phyloP scores from a whole-genome alignment of 208 protist species.

The Wallacemonas rigidus region DNA sequence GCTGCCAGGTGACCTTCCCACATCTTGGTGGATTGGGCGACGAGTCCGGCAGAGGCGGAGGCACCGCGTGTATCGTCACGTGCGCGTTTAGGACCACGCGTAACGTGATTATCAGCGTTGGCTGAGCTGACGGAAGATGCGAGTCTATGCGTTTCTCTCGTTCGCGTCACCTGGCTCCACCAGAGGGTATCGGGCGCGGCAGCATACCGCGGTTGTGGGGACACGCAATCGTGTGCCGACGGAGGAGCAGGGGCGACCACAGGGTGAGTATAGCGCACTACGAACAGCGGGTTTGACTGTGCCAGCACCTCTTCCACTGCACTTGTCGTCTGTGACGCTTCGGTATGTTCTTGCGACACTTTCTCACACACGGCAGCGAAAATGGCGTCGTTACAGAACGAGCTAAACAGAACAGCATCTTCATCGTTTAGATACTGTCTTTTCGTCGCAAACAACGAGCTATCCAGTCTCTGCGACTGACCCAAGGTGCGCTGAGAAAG shows the following conservation, averaged over 20 bases:
- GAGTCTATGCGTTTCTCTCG: constrained; percentile 2
- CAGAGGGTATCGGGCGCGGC: background rate
- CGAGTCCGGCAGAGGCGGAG: constrained; percentile 45
- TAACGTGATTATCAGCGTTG: background rate
- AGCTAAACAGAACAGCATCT: constrained; percentile 49
- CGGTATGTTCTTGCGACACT: background rate
- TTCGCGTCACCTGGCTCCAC: constrained; percentile 1
- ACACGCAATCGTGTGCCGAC: background rate
- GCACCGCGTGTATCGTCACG: constrained; percentile 6
- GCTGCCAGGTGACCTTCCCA: constrained; percentile 65
- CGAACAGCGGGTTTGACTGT: constrained; percentile 6
- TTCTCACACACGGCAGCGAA: constrained; percentile 36
- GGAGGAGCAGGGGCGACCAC: background rate
- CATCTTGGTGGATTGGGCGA: constrained; percentile 56
- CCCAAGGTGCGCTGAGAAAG: constrained; percentile 71
- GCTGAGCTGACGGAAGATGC: background rate
- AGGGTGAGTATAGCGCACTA: constrained; percentile 5
- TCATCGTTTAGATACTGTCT: constrained; percentile 28
- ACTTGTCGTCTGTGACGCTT: background rate
- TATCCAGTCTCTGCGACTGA: constrained; percentile 18
- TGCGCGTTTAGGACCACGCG: constrained; percentile 21
- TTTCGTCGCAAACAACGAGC: constrained; percentile 37
- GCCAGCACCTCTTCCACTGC: background rate
- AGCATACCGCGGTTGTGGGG: background rate
- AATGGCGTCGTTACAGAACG: constrained; percentile 54